phyloP scores from a whole-genome alignment of 176 grass and related monocot genomes.

The Tuctoria greenei region DNA sequence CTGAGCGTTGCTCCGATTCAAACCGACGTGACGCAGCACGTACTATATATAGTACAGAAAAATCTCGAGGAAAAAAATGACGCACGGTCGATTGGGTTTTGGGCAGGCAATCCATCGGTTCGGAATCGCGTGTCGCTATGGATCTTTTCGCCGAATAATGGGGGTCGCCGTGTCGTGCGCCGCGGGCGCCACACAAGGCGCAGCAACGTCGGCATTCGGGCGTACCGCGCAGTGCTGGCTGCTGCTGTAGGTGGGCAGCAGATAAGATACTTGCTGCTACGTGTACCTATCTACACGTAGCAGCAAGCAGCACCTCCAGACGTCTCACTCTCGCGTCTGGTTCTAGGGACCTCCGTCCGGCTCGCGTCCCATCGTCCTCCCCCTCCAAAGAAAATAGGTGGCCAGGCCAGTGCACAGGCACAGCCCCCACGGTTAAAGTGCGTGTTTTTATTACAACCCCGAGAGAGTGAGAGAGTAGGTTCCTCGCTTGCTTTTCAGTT shows the following conservation, averaged over 20 bases:
- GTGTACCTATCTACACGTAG: too few species aligned
- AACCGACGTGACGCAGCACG: neutral
- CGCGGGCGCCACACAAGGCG: neutral
- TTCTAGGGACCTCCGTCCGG: conserved; percentile 8
- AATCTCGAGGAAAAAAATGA: neutral
- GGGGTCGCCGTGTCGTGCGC: conserved; percentile 16
- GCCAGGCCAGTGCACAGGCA: neutral
- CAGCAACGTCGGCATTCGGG: neutral
- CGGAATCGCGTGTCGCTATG: conserved; percentile 7
- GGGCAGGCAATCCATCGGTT: neutral
- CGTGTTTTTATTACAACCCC: neutral
- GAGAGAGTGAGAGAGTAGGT: neutral
- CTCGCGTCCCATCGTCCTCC: neutral
- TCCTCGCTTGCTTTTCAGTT: neutral
- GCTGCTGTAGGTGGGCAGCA: too few species aligned
- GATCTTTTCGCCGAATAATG: conserved; percentile 18
- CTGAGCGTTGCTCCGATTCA: neutral
- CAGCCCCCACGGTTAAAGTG: neutral
- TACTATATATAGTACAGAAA: neutral
- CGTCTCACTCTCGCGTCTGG: neutral
- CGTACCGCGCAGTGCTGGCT: too few species aligned
- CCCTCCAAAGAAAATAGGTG: neutral
- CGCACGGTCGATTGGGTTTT: too few species aligned
- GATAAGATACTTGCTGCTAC: too few species aligned
- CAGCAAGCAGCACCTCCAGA: neutral